Evolutionary conservation across 306 rosid genomes (phyloP), one percentile per base, ranked within the genome.

Genomic region (Citrullus amarus): DNA sequence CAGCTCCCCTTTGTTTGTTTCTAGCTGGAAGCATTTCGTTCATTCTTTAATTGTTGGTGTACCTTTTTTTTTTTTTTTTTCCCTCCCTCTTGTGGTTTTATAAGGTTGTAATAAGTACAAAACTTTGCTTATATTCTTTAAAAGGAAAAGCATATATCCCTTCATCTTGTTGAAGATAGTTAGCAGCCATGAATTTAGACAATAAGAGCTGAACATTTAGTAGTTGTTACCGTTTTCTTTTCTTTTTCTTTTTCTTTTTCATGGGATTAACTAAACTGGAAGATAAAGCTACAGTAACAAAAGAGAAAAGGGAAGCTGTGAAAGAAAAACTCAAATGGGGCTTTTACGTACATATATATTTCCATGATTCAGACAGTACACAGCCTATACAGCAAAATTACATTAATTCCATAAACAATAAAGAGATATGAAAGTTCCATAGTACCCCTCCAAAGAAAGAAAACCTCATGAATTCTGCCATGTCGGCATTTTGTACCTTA

Each of bases 391-490:
- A 74, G 43, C 78, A 53, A 74, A 74, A 74, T 53, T 74, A 74
- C 78, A 74, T 74, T 53, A 74, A 74, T 32, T 74, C 46, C 80
- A 77, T 77, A 43, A 77, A 60, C 72, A 22, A 46, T 71, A 46
- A 17, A 53, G 28, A 25, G 5, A 14, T n/a, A 8, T 25, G 59
- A 72, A 72, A 72, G 60, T 72, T 50, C 77, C 77, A 48, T 48
- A 48, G 41, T 72, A 48, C 77, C 77, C 77, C 46, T 74, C 62
- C 46, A 53, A 53, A 74, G 30, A 28, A 74, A 74, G 30, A 17
- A 54, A 74, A 74, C 78, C 78, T 74, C 78, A 74, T 53, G 78
- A 74, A 73, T 73, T 62, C 58, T 73, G 78, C 48, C 46, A 17
- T 73, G 78, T 51, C 18, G 46, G 48, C 70, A 60, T 41, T 58